Conservation (phyloP, 2,329 filamentous ascomycete genomes). For the Fusarium sp. region DNA sequence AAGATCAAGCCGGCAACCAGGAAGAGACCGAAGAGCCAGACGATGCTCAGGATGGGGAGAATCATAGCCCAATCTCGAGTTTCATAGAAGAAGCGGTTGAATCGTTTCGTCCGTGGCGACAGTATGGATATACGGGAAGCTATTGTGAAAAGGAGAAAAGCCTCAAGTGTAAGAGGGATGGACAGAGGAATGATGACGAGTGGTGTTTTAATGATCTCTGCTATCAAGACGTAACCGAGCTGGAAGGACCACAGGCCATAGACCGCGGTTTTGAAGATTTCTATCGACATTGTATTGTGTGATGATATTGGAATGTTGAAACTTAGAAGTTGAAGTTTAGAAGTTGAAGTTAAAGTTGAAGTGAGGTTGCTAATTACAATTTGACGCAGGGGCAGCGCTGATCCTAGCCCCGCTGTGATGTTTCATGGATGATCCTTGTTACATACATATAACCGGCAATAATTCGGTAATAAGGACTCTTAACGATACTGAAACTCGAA, state of each 20-base stretch:
- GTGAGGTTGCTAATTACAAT: background rate
- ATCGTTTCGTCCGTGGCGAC: background rate
- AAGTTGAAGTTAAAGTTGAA: background rate
- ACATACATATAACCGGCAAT: slow-evolving; percentile 1
- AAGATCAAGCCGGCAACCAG: background rate
- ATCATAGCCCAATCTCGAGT: slow-evolving; percentile 28
- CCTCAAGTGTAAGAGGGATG: slow-evolving; percentile 19
- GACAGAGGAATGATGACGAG: background rate
- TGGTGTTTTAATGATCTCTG: background rate
- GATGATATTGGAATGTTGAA: background rate
- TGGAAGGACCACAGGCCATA: slow-evolving; percentile 26
- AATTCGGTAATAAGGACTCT: background rate
- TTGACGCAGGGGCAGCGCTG: slow-evolving; percentile 4
- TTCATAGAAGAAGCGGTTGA: slow-evolving; percentile 31
- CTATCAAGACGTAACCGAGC: slow-evolving; percentile 1
- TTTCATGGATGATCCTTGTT: slow-evolving; percentile 26
- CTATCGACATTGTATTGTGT: slow-evolving; percentile 1
- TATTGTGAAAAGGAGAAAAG: slow-evolving; percentile 40
- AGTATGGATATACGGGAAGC: slow-evolving; percentile 22
- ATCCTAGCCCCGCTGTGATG: slow-evolving; percentile 4
- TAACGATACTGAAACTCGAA: background rate
- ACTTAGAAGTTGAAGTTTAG: background rate
- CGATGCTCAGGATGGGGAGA: slow-evolving; percentile 24
- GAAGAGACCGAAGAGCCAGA: slow-evolving; percentile 25
- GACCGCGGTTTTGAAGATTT: background rate